Conservation (phyloP, 1,284 basidiomycete species). For the Rhodofomes roseus region DNA sequence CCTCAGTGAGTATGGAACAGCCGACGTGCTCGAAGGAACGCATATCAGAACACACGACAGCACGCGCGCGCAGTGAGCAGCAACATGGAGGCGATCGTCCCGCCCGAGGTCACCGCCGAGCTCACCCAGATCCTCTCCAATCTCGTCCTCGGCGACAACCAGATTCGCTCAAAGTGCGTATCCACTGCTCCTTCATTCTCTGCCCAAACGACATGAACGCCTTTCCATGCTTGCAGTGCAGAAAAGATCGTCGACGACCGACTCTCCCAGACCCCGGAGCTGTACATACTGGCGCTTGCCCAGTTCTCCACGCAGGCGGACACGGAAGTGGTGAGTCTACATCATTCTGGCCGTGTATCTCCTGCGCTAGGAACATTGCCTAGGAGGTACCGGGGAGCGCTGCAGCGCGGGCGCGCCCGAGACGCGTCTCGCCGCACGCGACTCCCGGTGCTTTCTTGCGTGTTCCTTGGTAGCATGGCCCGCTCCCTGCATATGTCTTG, state of each 20-base stretch:
- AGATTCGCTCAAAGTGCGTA: slow-evolving; percentile 64
- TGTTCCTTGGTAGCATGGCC: no score
- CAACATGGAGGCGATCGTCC: slow-evolving; percentile 44
- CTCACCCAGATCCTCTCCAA: slow-evolving; percentile 80
- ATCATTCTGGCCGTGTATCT: not conserved
- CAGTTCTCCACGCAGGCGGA: slow-evolving; percentile 72
- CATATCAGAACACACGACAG: not conserved
- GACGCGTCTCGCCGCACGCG: no score
- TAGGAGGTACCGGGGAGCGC: no score
- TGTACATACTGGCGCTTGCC: slow-evolving; percentile 69
- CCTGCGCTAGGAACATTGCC: not conserved
- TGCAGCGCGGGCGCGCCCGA: no score
- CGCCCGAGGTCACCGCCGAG: slow-evolving; percentile 63
- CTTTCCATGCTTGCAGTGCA: slow-evolving; percentile 55
- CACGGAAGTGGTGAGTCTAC: slow-evolving; percentile 61
- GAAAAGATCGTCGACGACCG: slow-evolving; percentile 77
- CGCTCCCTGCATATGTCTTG: no score
- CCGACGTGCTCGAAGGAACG: not conserved
- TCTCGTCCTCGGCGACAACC: slow-evolving; percentile 76
- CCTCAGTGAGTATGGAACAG: not conserved
- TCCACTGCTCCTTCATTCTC: no score
- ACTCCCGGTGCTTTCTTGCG: no score
- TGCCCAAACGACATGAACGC: no score
- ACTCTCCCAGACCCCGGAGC: slow-evolving; percentile 68
- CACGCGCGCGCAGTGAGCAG: not conserved